Conservation (phyloP, 2,329 filamentous ascomycete species). For the Fusarium proliferatum region DNA sequence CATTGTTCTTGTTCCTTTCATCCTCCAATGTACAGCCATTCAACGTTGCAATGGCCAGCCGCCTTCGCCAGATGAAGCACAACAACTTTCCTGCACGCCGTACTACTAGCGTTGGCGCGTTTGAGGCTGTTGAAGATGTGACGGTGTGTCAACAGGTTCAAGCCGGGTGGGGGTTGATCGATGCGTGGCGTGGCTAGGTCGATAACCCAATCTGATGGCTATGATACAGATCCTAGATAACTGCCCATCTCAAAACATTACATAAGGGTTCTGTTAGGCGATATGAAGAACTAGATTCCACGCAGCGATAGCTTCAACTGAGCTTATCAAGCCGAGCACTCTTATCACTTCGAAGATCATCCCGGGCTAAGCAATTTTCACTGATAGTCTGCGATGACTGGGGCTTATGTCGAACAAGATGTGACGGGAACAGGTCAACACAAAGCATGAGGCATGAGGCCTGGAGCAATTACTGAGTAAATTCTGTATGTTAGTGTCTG, state of each 20-base stretch:
- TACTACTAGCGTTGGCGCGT: slow-evolving; percentile 28
- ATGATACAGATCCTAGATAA: neutral
- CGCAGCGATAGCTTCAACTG: neutral
- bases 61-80: neutral
- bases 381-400: neutral
- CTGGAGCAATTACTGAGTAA: neutral
- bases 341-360: neutral
- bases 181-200: slow-evolving; percentile 4
- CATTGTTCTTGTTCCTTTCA: slow-evolving; percentile 10
- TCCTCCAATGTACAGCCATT: slow-evolving; percentile 10
- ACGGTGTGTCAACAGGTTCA: slow-evolving; percentile 11
- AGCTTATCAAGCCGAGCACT: too few relatives aligned
- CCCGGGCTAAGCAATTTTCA: neutral
- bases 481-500: neutral
- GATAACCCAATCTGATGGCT: neutral
- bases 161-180: slow-evolving; percentile 19
- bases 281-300: neutral
- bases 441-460: neutral
- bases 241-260: slow-evolving; percentile 6
- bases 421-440: neutral
- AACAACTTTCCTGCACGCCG: slow-evolving; percentile 4
- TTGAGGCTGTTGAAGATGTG: slow-evolving; percentile 34
- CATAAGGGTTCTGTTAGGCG: neutral
- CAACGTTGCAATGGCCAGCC: slow-evolving; percentile 6
- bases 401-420: neutral